These are phyloP conservation scores for Kurtzmaniella quercitrusa DNA, from an alignment of 1,139 yeast genomes.

Conservation along the genomic window DNA sequence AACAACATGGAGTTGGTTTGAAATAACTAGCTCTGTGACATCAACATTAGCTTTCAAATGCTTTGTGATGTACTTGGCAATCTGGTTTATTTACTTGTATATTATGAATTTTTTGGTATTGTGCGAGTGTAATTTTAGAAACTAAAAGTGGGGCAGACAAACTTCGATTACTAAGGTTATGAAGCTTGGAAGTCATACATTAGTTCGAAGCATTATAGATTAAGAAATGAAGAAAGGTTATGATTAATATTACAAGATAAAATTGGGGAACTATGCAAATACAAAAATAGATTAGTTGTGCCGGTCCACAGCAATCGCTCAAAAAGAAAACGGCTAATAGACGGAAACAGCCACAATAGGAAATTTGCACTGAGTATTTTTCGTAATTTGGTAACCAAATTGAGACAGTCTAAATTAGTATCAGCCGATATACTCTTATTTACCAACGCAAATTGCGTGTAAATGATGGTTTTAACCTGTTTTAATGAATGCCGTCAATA, in stretches of 20 bases:
- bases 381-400: background rate
- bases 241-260: no score
- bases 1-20: background rate
- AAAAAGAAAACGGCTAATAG: background rate
- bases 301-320: background rate
- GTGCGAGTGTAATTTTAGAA: background rate
- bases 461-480: no score
- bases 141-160: no score
- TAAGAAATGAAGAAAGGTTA: no score
- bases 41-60: background rate
- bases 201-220: no score
- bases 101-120: conserved; percentile 1
- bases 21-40: background rate
- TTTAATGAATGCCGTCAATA: no score
- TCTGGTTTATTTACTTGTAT: conserved; percentile 2
- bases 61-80: background rate
- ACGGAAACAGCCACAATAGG: background rate
- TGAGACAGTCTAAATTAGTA: background rate
- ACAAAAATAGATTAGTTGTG: no score
- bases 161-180: no score
- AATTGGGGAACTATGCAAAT: no score
- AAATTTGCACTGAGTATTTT: background rate
- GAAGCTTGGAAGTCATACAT: no score
- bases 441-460: background rate
- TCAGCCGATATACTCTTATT: background rate